Conservation (phyloP, 495 filamentous ascomycete genomes). For the Trichoderma gamsii region DNA sequence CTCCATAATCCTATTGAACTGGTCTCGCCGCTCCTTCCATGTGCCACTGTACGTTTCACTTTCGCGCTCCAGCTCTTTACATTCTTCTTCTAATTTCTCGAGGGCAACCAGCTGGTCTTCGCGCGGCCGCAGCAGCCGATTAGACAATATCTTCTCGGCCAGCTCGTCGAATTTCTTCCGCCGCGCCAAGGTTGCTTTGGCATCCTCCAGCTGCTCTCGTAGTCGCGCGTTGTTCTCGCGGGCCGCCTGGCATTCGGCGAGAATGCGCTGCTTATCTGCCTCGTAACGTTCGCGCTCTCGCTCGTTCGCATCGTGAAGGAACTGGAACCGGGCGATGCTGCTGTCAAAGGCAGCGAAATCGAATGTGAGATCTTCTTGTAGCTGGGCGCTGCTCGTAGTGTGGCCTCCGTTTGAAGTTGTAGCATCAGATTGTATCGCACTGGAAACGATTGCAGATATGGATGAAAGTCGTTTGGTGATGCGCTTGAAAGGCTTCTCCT, state of each 20-base stretch:
- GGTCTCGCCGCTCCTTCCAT: constrained; percentile 78
- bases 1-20: constrained; percentile 86
- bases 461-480: constrained; percentile 59
- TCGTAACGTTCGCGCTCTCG: constrained; percentile 83
- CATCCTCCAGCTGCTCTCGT: constrained; percentile 64
- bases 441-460: constrained; percentile 4
- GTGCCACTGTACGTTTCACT: constrained; percentile 73
- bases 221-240: constrained; percentile 68
- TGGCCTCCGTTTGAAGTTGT: constrained; percentile 11
- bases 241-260: constrained; percentile 66
- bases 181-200: constrained; percentile 66
- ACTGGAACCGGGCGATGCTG: constrained; percentile 81
- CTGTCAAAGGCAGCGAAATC: constrained; percentile 89
- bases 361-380: constrained; percentile 75
- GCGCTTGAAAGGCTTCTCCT: constrained; percentile 89
- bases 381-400: constrained; percentile 31
- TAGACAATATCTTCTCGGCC: constrained; percentile 79
- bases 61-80: constrained; percentile 77
- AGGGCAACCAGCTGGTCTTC: constrained; percentile 77
- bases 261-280: constrained; percentile 69
- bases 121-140: constrained; percentile 68
- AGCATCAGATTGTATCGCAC: neutral
- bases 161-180: constrained; percentile 83
- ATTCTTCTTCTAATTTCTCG: constrained; percentile 77
- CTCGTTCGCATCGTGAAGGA: constrained; percentile 74